Evolutionary conservation across 2,329 filamentous ascomycete genomes (phyloP), one percentile per base, ranked within the genome.

Genomic region (Botrytis pseudocinerea): DNA sequence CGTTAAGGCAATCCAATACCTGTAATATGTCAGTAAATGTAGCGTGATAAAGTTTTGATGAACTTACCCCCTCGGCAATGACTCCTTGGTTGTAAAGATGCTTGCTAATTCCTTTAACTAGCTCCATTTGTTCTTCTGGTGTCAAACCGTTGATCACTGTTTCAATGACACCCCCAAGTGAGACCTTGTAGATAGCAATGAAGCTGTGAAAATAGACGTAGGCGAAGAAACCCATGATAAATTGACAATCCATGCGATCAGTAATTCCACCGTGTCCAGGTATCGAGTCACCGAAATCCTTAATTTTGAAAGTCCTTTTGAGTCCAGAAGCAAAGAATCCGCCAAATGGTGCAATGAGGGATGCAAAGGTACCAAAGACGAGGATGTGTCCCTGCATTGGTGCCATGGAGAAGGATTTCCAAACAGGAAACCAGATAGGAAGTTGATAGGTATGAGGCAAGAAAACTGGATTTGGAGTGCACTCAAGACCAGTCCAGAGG

Each of bases 121-220:
- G 85, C 83, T 98, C 95, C 75, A 97, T 86, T 83, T 99, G 95
- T 83, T 99, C 94, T 59, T 97, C 94, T 1, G 91, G 85, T 0
- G 90, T 91, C 78, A 99, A 84, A n/a, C 95, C 95, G 9, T 91
- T 97, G 77, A 99, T 97, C 69, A 93, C 95, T 20, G 90, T 89
- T 85, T 99, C 95, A 78, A 99, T 92, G 51, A 99, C 92, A 71
- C 90, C 90, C 32, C 95, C 96, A 32, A 97, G 91, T 73, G 87
- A 94, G 57, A 92, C 90, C 82, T 95, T 94, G 86, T 97, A 90
- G 10, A 94, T 87, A 6, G 95, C 95, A 80, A 99, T 95, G 82
- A 99, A 99, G 80, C 93, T 96, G 82, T 98, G 95, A 84, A 97
- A 99, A 85, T 99, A 99, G 88, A 99, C 95, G 85, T 94, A 98